Evolutionary conservation across 208 protist species (phyloP).

Genomic region (Trypanosoma scelopori): DNA sequence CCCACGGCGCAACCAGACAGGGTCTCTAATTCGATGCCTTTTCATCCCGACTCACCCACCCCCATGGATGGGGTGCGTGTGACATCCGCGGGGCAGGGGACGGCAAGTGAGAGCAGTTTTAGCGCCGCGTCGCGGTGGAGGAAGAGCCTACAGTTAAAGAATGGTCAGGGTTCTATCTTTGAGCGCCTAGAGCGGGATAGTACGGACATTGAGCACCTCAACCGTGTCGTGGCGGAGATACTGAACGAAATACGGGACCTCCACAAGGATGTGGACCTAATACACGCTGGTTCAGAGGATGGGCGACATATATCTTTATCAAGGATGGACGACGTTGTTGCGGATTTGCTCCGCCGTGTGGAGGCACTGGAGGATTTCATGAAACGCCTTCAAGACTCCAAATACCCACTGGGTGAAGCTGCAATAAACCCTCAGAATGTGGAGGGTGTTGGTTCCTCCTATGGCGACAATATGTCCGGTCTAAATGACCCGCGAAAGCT

Average conservation of each 20-base stretch:
- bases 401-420: conserved; percentile 31
- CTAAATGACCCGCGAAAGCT: conserved; percentile 31
- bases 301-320: background rate
- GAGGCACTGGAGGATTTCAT: conserved; percentile 32
- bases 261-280: conserved; percentile 68
- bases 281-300: conserved; percentile 32
- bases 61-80: background rate
- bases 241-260: conserved; percentile 79
- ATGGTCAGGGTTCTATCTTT: conserved; percentile 23
- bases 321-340: background rate
- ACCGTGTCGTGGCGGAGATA: conserved; percentile 91
- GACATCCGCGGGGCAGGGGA: background rate
- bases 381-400: conserved; percentile 12
- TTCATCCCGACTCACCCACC: background rate
- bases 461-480: conserved; percentile 5
- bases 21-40: background rate
- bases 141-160: background rate
- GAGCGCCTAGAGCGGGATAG: conserved; percentile 65
- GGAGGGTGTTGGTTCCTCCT: conserved; percentile 29
- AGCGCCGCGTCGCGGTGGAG: background rate
- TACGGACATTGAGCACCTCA: conserved; percentile 80
- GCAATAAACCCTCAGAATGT: conserved; percentile 39
- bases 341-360: conserved; percentile 26
- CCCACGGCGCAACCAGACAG: too few species aligned
- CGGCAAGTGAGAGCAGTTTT: too few species aligned